Base-by-base conservation (phyloP, 1,284 basidiomycete species). In the Ganoderma multipileum region DNA sequence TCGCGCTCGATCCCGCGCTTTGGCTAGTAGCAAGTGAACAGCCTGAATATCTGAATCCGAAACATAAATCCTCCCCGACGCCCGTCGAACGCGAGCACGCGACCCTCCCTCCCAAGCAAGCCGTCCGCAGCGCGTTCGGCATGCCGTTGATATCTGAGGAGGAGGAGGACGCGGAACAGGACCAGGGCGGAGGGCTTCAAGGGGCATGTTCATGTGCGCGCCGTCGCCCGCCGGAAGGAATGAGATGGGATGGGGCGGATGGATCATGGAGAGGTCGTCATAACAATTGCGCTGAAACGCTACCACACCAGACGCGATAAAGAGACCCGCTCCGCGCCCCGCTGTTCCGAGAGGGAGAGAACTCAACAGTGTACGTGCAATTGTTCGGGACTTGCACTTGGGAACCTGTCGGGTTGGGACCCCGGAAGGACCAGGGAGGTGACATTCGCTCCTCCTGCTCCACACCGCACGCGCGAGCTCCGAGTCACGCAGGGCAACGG, bases 271-370 rank as follows among this genome's bases (percentile, higher is more conserved):
- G n/a, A n/a, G 52, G 67, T 68, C 67, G 67, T 65, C 67, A 68
- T 68, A 65, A 65, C 64, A 65, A 65, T 65, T 65, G 58, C 57
- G 58, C 50, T 50, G 44, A 54, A 61, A 58, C 63, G n/a, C 23
- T 50, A 8, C 23, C 23, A 26, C 23, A 4, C 23, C 47, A 14
- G 39, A 42, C 38, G 54, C 47, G 52, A 54, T 18, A 2, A 12
- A 33, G 33, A 12, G 38, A 58, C 33, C 14, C 14, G 52, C 54
- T 38, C 61, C 61, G 61, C 16, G 42, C 61, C 23, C 23, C 47
- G 23, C 47, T 47, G 47, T 50, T 50, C 47, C 47, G 47, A 50
- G 47, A 50, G 9, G 9, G 11, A 50, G 47, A 9, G 47, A 50
- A 26, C 47, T 5, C 11, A 5, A 8, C 44, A n/a, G 2, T 44